phyloP scores from a whole-genome alignment of 768 basidiomycete species.

The Butyriboletus loyo region DNA sequence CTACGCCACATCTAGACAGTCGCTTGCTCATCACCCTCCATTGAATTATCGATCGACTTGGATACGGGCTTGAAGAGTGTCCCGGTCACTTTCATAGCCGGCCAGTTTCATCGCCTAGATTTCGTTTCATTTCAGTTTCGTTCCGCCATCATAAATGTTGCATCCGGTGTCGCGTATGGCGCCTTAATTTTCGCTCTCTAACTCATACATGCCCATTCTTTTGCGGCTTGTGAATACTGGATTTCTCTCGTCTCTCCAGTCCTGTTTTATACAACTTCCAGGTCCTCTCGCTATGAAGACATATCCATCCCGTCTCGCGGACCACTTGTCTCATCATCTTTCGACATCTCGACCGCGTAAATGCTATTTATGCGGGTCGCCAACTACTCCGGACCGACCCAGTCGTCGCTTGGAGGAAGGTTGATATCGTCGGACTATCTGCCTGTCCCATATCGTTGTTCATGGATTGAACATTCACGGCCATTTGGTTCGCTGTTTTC shows the following conservation, averaged over 20 bases:
- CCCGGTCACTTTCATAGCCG: neutral
- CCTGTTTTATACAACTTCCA: slow-evolving; percentile 22
- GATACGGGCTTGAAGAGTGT: slow-evolving; percentile 43
- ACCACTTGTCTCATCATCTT: slow-evolving; percentile 31
- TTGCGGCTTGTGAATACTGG: slow-evolving; percentile 37
- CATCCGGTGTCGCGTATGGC: slow-evolving; percentile 33
- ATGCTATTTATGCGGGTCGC: slow-evolving; percentile 30
- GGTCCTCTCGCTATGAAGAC: slow-evolving; percentile 43
- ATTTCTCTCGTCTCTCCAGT: slow-evolving; percentile 24
- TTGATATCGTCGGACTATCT: slow-evolving; percentile 33
- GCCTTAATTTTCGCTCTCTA: slow-evolving; percentile 41
- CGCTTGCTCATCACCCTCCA: slow-evolving; percentile 42
- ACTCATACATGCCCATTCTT: slow-evolving; percentile 32
- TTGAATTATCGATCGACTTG: slow-evolving; percentile 49
- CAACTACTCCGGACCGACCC: slow-evolving; percentile 15
- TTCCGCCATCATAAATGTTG: slow-evolving; percentile 28
- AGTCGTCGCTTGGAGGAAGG: slow-evolving; percentile 26
- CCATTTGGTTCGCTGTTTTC: slow-evolving; percentile 25
- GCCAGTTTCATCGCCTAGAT: slow-evolving; percentile 24
- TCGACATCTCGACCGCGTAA: slow-evolving; percentile 30
- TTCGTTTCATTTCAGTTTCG: slow-evolving; percentile 22
- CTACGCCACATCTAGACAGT: slow-evolving; percentile 41
- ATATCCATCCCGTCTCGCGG: slow-evolving; percentile 65
- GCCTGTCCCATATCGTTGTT: slow-evolving; percentile 30
- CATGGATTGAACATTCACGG: slow-evolving; percentile 37